These are phyloP conservation scores for Hypoxylon sp. DNA, from an alignment of 2,329 filamentous ascomycete genomes.

Conservation along the genomic window DNA sequence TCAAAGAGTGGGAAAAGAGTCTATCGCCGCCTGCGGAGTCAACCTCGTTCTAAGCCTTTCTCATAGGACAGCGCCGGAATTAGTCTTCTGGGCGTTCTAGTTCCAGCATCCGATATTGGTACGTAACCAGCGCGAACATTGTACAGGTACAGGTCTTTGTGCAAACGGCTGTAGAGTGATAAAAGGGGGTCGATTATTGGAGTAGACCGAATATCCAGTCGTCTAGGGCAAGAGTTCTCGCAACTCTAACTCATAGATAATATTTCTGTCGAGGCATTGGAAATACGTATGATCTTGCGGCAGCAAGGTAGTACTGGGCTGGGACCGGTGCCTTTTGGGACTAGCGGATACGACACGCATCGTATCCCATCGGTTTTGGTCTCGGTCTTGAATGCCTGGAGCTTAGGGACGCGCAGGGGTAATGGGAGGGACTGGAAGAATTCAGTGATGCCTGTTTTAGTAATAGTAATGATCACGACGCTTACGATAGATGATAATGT, in stretches of 20 bases:
- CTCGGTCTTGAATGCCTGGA: constrained; percentile 10
- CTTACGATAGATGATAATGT: constrained; percentile 54
- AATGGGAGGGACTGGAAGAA: background rate
- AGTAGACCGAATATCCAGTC: constrained; percentile 10
- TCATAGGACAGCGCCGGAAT: constrained; percentile 16
- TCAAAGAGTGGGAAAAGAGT: constrained; percentile 92
- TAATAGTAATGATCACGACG: constrained; percentile 52
- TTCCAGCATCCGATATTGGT: constrained; percentile 2
- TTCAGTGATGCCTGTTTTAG: constrained; percentile 14
- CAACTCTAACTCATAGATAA: constrained; percentile 6
- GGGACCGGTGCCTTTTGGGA: constrained; percentile 7
- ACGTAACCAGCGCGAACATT: background rate
- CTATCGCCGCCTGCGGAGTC: constrained; percentile 67
- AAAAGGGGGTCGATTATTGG: constrained; percentile 2
- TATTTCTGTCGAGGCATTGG: constrained; percentile 8
- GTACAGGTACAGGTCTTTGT: constrained; percentile 13
- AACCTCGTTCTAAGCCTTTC: constrained; percentile 39
- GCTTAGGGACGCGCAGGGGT: background rate
- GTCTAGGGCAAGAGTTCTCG: constrained; percentile 7
- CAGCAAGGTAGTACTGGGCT: constrained; percentile 9
- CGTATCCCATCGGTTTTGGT: constrained; percentile 7
- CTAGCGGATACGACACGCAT: constrained; percentile 13
- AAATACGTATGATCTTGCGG: constrained; percentile 14
- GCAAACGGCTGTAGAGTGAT: constrained; percentile 3
- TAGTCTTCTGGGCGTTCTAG: constrained; percentile 17